Conservation (phyloP, 371 early-diverging fungal species). For the Smittium culicis region DNA sequence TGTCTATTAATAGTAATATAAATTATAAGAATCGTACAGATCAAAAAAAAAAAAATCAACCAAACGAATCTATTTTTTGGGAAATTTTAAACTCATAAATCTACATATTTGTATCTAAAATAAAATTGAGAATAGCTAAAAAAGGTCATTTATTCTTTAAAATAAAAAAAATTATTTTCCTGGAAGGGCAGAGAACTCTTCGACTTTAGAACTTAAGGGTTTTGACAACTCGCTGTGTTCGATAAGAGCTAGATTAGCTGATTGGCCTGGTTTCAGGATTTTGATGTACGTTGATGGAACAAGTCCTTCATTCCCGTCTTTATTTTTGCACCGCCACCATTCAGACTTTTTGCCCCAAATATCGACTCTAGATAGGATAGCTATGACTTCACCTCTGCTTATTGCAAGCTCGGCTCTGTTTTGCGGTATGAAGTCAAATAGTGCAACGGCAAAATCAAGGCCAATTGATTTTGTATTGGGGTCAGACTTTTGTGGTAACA, state of each 20-base stretch:
- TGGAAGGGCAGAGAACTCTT: background rate
- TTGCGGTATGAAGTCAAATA: slow-evolving; percentile 68
- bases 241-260: slow-evolving; percentile 5
- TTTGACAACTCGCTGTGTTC: background rate
- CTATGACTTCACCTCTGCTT: slow-evolving; percentile 70
- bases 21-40: too few relatives aligned
- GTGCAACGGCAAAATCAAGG: slow-evolving; percentile 73
- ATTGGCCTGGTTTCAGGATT: slow-evolving; percentile 9
- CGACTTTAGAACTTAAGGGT: background rate
- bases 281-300: slow-evolving; percentile 82
- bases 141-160: background rate
- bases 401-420: slow-evolving; percentile 65
- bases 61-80: too few relatives aligned
- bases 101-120: too few relatives aligned
- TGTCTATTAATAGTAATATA: too few relatives aligned
- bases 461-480: slow-evolving; percentile 14
- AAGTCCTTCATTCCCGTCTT: slow-evolving; percentile 67
- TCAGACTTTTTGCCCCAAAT: slow-evolving; percentile 58
- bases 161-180: background rate
- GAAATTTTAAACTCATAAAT: too few relatives aligned
- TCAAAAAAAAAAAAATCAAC: too few relatives aligned
- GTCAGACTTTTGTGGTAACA: slow-evolving; percentile 8
- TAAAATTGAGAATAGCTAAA: too few relatives aligned
- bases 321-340: slow-evolving; percentile 86
- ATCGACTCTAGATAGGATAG: slow-evolving; percentile 61